Conservation (phyloP, 352 stramenopile species). For the Thalassiosira livingstoniorum region DNA sequence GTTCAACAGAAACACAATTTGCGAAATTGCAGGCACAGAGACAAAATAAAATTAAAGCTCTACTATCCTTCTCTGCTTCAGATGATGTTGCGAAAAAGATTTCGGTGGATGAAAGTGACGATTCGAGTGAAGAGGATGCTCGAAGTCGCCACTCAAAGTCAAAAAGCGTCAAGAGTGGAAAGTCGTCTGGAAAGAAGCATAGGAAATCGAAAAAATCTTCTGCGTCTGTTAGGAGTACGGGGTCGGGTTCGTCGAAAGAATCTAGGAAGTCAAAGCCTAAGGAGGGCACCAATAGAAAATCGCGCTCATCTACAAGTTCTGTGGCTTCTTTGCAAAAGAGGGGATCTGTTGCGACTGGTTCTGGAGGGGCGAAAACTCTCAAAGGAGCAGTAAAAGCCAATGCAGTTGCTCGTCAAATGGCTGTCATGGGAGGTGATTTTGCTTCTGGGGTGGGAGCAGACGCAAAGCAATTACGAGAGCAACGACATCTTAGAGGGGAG, state of each 20-base stretch:
- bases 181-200: no score
- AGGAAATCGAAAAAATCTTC: no score
- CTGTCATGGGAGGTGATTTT: constrained; percentile 45
- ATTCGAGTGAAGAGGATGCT: no score
- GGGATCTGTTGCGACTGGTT: background rate
- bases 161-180: no score
- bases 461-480: constrained; percentile 56
- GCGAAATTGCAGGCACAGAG: constrained; percentile 35
- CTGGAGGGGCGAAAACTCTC: background rate
- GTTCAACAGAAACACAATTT: no score
- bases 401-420: constrained; percentile 38
- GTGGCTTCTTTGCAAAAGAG: background rate
- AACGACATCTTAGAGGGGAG: constrained; percentile 74
- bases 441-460: constrained; percentile 15
- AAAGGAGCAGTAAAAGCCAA: background rate
- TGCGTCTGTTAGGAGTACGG: background rate
- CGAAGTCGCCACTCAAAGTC: no score
- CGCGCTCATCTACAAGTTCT: background rate
- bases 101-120: no score
- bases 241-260: background rate
- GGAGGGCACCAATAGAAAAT: background rate
- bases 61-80: constrained; percentile 50
- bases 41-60: constrained; percentile 49
- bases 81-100: constrained; percentile 23
- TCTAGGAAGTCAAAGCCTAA: background rate